These are phyloP conservation scores for Pythium dissotocum DNA, from an alignment of 352 stramenopile genomes.

Conservation along the genomic window DNA sequence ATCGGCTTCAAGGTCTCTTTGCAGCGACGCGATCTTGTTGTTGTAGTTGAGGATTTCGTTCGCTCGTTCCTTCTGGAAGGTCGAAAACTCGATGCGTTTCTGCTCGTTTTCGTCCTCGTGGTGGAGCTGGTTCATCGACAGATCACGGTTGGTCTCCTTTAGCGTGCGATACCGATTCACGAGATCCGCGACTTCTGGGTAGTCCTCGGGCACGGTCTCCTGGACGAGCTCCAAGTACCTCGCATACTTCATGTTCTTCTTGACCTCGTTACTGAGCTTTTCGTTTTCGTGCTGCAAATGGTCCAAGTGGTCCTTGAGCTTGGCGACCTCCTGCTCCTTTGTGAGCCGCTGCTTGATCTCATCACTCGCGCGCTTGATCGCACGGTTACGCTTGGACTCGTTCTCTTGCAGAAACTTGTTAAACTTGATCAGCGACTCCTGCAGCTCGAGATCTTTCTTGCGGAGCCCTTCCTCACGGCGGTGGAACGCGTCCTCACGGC, in stretches of 20 bases:
- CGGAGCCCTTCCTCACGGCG: conserved; percentile 91
- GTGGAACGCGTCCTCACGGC: conserved; percentile 90
- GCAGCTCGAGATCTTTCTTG: conserved; percentile 94
- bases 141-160: conserved; percentile 88
- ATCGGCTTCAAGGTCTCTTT: conserved; percentile 74
- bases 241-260: conserved; percentile 87
- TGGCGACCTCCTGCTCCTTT: conserved; percentile 88
- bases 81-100: conserved; percentile 78
- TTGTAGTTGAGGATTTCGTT: conserved; percentile 94
- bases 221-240: conserved; percentile 89
- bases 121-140: conserved; percentile 67
- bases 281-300: conserved; percentile 68
- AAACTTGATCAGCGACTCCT: conserved; percentile 96
- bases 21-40: conserved; percentile 88
- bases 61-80: conserved; percentile 87
- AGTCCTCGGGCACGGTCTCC: conserved; percentile 89
- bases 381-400: conserved; percentile 92
- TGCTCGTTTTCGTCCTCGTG: conserved; percentile 88
- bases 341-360: conserved; percentile 90
- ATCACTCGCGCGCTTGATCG: conserved; percentile 90
- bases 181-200: conserved; percentile 90
- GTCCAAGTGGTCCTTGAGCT: conserved; percentile 73
- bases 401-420: conserved; percentile 96
- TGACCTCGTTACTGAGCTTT: conserved; percentile 60
- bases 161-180: conserved; percentile 92